Conservation (phyloP, 305 asterid species). For the Fraxinus ornus region DNA sequence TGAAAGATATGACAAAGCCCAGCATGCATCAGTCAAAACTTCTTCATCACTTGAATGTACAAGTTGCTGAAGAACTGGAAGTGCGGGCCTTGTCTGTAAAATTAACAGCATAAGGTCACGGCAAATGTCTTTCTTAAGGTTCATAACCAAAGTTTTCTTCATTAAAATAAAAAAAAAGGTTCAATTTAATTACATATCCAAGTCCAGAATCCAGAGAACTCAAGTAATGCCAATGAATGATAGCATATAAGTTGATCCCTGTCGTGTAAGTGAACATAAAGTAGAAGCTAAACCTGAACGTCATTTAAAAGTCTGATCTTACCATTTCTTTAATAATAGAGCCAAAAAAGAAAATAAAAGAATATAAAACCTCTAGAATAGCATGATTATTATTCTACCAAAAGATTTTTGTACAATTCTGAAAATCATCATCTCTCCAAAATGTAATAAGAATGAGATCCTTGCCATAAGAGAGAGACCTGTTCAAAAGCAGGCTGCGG, state of each 20-base stretch:
- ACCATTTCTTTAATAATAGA: neutral
- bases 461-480: constrained; percentile 33
- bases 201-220: neutral
- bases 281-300: neutral
- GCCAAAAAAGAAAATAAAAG: neutral
- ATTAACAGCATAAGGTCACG: constrained; percentile 19
- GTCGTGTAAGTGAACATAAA: neutral
- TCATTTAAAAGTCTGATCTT: neutral
- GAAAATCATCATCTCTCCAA: neutral
- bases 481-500: constrained; percentile 85
- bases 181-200: neutral
- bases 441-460: neutral
- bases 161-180: neutral
- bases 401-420: neutral
- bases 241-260: neutral
- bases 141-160: constrained; percentile 7
- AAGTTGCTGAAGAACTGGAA: constrained; percentile 73
- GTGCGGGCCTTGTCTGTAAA: constrained; percentile 72
- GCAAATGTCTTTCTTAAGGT: neutral
- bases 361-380: neutral
- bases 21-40: constrained; percentile 88
- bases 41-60: constrained; percentile 82
- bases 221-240: neutral
- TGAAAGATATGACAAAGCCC: constrained; percentile 94
- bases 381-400: neutral